Base-by-base conservation (phyloP, 2,329 filamentous ascomycete species). In the Blastomyces percursus region DNA sequence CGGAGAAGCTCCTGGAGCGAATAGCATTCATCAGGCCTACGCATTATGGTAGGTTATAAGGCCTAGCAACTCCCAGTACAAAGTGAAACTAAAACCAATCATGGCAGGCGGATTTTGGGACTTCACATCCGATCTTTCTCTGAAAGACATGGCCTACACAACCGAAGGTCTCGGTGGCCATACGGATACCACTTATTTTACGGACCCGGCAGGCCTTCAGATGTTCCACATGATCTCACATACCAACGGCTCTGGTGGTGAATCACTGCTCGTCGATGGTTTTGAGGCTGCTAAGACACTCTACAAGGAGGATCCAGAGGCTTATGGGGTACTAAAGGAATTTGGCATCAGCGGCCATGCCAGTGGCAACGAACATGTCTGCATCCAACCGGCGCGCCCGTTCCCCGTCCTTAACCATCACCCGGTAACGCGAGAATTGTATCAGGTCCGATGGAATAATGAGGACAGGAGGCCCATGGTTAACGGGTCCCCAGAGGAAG, bases 171-270 rank as follows among this genome's bases (percentile, higher is more conserved):
- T 99, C 2, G 84, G 86, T 24, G 87, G 89, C 0, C 94, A 99
- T 75, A 97, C 93, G 0, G 94, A 99, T 76, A 97, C 85, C 7
- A 96, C 93, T 0, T 97, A 99, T 75, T 97, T 97, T 77, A 91
- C 86, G 27, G 93, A 97, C 66, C 93, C 94, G 0, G 87, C 90
- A 1, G 91, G 93, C 11, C 82, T 99, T 42, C 94, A 99, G 74
- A 86, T 94, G 32, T 95, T 99, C 75, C 94, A 99, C 72, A 80
- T 96, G 56, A 82, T 97, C 35, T 94, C 90, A 0, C 90, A 95
- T 73, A 87, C 86, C 8, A 63, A 75, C 67, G 63, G 78, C 11
- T 62, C 67, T 12, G 94, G 93, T 11, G 94, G 94, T 6, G 80
- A 85, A 60, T 92, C 88, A 0, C 79, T 95, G 0, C 84, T 99